Base-by-base conservation (phyloP, 805 yeast species). In the Schwanniomyces vanrijiae region DNA sequence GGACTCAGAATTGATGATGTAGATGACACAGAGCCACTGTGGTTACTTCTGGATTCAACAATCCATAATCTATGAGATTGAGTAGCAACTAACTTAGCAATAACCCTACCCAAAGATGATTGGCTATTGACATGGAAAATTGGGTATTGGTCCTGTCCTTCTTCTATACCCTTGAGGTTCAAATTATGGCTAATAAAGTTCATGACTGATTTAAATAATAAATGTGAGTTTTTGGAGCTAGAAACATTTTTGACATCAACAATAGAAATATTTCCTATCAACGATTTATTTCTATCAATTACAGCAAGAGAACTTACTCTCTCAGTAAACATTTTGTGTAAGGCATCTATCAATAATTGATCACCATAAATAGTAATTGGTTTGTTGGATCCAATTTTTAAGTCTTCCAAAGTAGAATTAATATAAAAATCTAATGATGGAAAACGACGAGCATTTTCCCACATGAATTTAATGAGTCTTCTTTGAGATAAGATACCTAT, bases 91-190 rank as follows among this genome's bases (percentile, higher is more conserved):
- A 92, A 74, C 65, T 94, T 92, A 28, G 98, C 98, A 60, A 94
- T 79, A 7, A 95, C 90, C 64, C 96, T 80, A 28, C 90, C 96
- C 43, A 94, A 75, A 0, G 94, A 84, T 8, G 95, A 82, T 35
- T 79, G 77, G 50, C 82, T 81, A 52, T 88, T 85, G 21, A 92
- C 97, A 64, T 92, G 96, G 77, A 92, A 92, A 35, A 94, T 92
- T 14, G 99, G 99, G 76, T 86, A 92, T 37, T 95, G 90, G 71
- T 92, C 99, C 66, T 91, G 90, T 44, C 97, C 97, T 61, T 90
- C 91, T 59, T 86, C 95, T 26, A 92, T 76, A 18, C 99, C 99
- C 61, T 96, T 84, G 46, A 85, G 84, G 53, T 87, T 85, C 53
- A 94, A 77, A 50, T 91, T 90, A 52, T 90, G 86, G 11, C 95